Percentiles rank a stretch among this genome's conserved stretches.
These are phyloP conservation scores for Aspergillus oerlinghausenensis DNA, from an alignment of 2,329 filamentous ascomycete species.

Conservation along the genomic window DNA sequence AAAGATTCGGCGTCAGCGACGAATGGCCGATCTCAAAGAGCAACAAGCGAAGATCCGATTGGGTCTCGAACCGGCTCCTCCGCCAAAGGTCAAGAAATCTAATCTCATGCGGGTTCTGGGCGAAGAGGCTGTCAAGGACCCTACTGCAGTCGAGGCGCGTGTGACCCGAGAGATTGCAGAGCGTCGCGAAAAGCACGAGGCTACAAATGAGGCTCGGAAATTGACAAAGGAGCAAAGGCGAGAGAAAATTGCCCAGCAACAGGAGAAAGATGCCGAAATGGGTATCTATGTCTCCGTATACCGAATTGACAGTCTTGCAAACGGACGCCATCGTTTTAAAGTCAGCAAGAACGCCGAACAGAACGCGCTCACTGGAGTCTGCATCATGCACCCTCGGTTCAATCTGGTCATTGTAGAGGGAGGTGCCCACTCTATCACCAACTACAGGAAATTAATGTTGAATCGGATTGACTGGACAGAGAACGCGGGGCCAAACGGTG, in stretches of 20 bases:
- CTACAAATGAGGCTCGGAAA: slow-evolving; percentile 76
- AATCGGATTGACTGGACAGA: slow-evolving; percentile 94
- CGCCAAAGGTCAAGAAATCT: slow-evolving; percentile 93
- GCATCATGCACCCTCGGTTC: slow-evolving; percentile 83
- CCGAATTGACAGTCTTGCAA: slow-evolving; percentile 82
- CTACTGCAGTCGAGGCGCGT: slow-evolving; percentile 90
- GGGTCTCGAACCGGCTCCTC: slow-evolving; percentile 81
- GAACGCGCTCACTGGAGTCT: slow-evolving; percentile 78
- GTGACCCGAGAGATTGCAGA: slow-evolving; percentile 92
- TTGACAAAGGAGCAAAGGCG: slow-evolving; percentile 81
- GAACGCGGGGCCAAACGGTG: slow-evolving; percentile 64
- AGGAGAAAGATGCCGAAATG: slow-evolving; percentile 81
- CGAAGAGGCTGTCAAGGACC: slow-evolving; percentile 89
- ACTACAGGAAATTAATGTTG: slow-evolving; percentile 89
- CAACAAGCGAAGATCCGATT: slow-evolving; percentile 93
- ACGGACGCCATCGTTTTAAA: slow-evolving; percentile 90
- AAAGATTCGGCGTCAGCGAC: slow-evolving; percentile 81
- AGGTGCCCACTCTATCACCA: slow-evolving; percentile 73
- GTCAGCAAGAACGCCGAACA: slow-evolving; percentile 91
- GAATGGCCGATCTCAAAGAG: slow-evolving; percentile 92
- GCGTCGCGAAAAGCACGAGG: slow-evolving; percentile 71
- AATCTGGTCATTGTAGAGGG: slow-evolving; percentile 90
- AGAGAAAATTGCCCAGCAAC: slow-evolving; percentile 77
- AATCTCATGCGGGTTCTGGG: slow-evolving; percentile 97
- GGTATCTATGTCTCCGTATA: slow-evolving; percentile 85